These are phyloP conservation scores for Beauveria sp. DNA, from an alignment of 2,329 filamentous ascomycete species.

Conservation along the genomic window DNA sequence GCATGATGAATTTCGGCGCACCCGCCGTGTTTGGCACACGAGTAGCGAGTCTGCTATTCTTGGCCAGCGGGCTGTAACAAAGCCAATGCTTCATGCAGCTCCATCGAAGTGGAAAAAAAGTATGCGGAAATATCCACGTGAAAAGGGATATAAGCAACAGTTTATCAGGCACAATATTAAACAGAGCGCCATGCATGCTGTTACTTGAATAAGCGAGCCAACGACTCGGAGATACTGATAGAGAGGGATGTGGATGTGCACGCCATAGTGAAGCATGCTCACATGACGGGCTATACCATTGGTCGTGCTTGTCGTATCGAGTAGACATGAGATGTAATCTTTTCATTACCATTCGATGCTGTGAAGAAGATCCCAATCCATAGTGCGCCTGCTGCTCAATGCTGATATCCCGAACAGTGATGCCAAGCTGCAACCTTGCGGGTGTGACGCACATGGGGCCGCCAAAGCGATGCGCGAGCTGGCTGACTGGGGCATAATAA, in stretches of 20 bases:
- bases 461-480: not conserved
- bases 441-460: slow-evolving; percentile 1
- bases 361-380: too few species aligned
- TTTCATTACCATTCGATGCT: too few species aligned
- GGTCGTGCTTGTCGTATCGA: too few species aligned
- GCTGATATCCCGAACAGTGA: not conserved
- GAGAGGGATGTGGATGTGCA: not conserved
- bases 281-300: not conserved
- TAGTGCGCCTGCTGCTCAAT: too few species aligned
- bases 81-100: not conserved
- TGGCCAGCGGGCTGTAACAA: not conserved
- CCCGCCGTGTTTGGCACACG: not conserved
- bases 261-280: not conserved
- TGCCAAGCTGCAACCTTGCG: not conserved
- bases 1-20: not conserved
- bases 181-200: not conserved
- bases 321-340: too few species aligned
- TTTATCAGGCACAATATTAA: not conserved
- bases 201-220: not conserved
- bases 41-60: not conserved
- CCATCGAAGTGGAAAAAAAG: not conserved
- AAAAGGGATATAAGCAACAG: not conserved
- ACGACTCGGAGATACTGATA: not conserved
- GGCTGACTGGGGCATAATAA: not conserved
- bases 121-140: too few species aligned